Conservation (phyloP, 257 asterid species). For the Perilla frutescens region DNA sequence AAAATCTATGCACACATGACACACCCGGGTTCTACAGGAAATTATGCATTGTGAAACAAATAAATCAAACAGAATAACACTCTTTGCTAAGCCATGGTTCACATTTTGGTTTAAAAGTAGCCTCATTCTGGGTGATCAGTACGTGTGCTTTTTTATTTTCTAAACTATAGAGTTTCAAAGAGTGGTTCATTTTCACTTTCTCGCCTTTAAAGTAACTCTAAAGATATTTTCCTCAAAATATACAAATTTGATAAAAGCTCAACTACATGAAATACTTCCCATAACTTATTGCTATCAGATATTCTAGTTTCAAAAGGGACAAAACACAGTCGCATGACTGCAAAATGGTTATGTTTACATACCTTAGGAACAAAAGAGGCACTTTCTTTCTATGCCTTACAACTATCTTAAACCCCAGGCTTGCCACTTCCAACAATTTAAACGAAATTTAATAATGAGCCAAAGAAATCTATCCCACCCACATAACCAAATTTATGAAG, state of each 20-base stretch:
- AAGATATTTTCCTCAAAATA: background rate
- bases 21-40: background rate
- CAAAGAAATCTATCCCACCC: background rate
- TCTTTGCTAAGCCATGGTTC: background rate
- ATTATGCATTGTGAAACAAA: background rate
- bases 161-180: conserved; percentile 11
- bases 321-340: conserved; percentile 1
- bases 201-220: background rate
- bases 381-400: background rate
- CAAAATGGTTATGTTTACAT: background rate
- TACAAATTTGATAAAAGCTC: background rate
- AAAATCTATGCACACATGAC: background rate
- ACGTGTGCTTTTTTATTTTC: background rate
- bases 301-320: background rate
- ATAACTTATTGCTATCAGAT: conserved; percentile 9
- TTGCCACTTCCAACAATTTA: conserved; percentile 4
- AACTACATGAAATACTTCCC: conserved; percentile 1
- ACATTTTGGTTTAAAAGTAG: conserved; percentile 9
- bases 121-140: background rate
- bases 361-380: background rate
- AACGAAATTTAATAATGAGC: background rate
- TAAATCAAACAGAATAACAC: conserved; percentile 4
- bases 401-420: background rate
- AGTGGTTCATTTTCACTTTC: background rate
- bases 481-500: background rate